Base-by-base conservation (phyloP, 176 grass and related monocot species). In the Ananas comosus region DNA sequence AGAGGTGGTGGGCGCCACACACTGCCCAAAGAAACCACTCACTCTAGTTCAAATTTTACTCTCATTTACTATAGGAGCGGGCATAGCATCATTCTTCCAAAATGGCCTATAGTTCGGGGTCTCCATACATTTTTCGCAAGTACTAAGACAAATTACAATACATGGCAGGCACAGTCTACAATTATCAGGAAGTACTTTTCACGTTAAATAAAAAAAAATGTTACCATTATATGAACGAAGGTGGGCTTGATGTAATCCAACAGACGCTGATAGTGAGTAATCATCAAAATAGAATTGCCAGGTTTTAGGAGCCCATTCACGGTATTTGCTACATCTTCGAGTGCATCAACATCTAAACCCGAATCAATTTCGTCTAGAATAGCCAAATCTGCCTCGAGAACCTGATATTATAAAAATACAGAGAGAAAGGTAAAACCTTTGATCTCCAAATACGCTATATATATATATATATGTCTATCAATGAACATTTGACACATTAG, bases 331-430 rank as follows among this genome's bases (percentile, higher is more conserved):
- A 99, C 87, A 57, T 99, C 89, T 85, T 88, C 86, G 59, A 99
- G 84, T 70, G 87, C 94, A 83, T 99, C 94, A 71, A 99, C 94
- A 90, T 99, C 94, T 74, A 93, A 86, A 18, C 94, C 94, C 49
- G 89, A 92, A 81, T 99, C 94, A 22, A 99, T 89, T 69, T 99
- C 94, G 74, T 99, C 94, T 61, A 99, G 80, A 87, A 99, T 86
- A 64, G 89, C 89, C 66, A 93, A 82, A 90, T 99, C 84, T 77
- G 94, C 89, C 69, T 88, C 84, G 66, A 93, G 72, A 13, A 93
- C 87, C 94, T 97, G 80, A 73, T 83, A 73, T 67, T 67, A 72
- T 29, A 79, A 2, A 18, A 59, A 59, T 21, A 21, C 7, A n/a
- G 54, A 42, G 33, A 42, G 33, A 42, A 42, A 42, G 33, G 33